These are phyloP conservation scores for Cornus controversa DNA, from an alignment of 148 eudicot genomes.

Conservation along the genomic window DNA sequence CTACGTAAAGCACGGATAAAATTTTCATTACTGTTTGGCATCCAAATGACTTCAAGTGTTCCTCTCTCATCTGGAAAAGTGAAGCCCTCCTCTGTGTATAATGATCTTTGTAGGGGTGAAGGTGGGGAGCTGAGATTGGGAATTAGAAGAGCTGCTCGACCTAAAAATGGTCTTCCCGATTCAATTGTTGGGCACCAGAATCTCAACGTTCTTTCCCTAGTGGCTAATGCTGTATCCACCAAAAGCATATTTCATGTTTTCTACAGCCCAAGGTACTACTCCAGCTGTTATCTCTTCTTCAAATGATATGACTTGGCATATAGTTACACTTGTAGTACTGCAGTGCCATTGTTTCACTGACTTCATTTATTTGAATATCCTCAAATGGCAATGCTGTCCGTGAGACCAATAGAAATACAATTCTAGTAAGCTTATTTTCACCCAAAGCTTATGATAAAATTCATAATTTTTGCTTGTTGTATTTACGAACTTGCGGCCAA, in stretches of 20 bases:
- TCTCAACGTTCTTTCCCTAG: slow-evolving; percentile 54
- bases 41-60: neutral
- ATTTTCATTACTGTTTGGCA: neutral
- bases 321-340: neutral
- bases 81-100: slow-evolving; percentile 17
- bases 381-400: neutral
- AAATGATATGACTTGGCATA: neutral
- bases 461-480: neutral
- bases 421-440: neutral
- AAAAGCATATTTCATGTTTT: slow-evolving; percentile 60
- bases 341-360: neutral
- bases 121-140: slow-evolving; percentile 82
- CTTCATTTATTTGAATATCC: slow-evolving; percentile 5
- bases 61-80: neutral
- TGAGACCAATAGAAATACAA: neutral
- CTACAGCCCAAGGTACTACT: slow-evolving; percentile 77
- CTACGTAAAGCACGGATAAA: neutral
- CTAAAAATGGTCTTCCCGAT: slow-evolving; percentile 72
- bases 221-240: slow-evolving; percentile 64
- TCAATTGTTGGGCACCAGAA: slow-evolving; percentile 53
- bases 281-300: neutral
- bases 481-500: neutral
- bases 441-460: neutral
- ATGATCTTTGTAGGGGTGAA: slow-evolving; percentile 60
- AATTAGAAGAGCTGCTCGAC: slow-evolving; percentile 75